Conservation (phyloP, 73 alveolate species). For the Tetrahymena borealis region DNA sequence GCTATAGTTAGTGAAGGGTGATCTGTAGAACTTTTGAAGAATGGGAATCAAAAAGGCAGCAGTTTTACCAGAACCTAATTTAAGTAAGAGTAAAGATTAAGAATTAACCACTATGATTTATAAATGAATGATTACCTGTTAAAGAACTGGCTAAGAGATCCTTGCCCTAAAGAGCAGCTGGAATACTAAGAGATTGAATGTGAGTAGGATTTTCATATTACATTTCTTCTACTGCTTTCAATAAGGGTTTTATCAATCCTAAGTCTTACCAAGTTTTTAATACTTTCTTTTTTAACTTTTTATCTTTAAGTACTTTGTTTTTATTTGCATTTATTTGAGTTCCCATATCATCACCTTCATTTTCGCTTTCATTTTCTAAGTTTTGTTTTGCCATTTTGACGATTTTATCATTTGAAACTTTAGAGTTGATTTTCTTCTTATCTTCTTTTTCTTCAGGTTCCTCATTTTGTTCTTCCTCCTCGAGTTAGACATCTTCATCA, state of each 20-base stretch:
- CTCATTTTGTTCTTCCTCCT: background rate
- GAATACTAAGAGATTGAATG: slow-evolving; percentile 92
- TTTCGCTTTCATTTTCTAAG: background rate
- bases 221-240: slow-evolving; percentile 80
- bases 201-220: slow-evolving; percentile 96
- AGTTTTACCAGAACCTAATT: slow-evolving; percentile 97
- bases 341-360: background rate
- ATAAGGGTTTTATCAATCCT: slow-evolving; percentile 74
- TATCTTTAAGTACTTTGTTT: background rate
- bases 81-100: too few relatives aligned
- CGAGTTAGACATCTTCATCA: background rate
- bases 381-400: background rate
- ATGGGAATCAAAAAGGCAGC: slow-evolving; percentile 98
- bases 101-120: background rate
- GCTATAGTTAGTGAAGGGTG: background rate
- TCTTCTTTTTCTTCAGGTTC: background rate
- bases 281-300: background rate
- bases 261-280: slow-evolving; percentile 32
- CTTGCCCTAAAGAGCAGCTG: slow-evolving; percentile 83
- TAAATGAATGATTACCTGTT: slow-evolving; percentile 61
- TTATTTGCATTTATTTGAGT: background rate
- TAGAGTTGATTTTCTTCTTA: background rate
- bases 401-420: background rate
- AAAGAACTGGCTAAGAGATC: slow-evolving; percentile 96
- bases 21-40: slow-evolving; percentile 73